A percentile compares a stretch with the other conserved stretches of the same genome.
Evolutionary conservation across 75 land plant species (phyloP).

Genomic region (Selaginella tamariscina): DNA sequence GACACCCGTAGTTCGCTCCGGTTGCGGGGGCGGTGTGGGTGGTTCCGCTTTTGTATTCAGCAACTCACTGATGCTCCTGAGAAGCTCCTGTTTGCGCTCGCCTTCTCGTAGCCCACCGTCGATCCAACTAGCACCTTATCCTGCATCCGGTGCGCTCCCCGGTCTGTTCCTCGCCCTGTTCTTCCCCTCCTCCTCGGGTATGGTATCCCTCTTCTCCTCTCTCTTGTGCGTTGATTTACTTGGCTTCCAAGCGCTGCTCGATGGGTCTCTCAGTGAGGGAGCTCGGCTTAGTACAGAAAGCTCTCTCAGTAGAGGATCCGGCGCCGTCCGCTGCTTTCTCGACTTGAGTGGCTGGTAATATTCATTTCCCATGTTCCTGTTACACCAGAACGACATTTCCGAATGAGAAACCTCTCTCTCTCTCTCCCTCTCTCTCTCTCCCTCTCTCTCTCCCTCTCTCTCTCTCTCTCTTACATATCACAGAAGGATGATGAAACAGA

Average conservation of each 20-base stretch:
- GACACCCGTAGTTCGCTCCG: background rate
- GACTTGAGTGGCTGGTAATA: background rate
- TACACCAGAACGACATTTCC: no score
- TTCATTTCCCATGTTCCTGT: background rate
- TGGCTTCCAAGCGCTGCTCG: background rate
- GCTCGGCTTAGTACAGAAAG: background rate
- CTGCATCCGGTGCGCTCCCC: background rate
- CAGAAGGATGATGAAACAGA: no score
- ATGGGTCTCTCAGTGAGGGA: background rate
- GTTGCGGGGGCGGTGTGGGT: background rate
- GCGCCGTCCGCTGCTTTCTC: background rate
- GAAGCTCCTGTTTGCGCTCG: background rate
- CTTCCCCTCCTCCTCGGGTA: background rate
- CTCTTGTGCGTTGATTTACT: background rate
- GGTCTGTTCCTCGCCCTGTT: background rate
- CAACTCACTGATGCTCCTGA: background rate
- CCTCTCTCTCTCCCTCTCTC: no score
- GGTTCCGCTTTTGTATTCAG: background rate
- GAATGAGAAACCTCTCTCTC: no score
- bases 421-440: no score
- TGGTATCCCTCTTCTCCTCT: background rate
- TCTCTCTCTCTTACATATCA: no score
- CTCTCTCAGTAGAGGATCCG: slow-evolving; percentile 1
- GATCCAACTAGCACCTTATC: background rate
- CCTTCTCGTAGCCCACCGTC: background rate